Conservation (phyloP, 108 stramenopile species). For the Skeletonema tropicum region DNA sequence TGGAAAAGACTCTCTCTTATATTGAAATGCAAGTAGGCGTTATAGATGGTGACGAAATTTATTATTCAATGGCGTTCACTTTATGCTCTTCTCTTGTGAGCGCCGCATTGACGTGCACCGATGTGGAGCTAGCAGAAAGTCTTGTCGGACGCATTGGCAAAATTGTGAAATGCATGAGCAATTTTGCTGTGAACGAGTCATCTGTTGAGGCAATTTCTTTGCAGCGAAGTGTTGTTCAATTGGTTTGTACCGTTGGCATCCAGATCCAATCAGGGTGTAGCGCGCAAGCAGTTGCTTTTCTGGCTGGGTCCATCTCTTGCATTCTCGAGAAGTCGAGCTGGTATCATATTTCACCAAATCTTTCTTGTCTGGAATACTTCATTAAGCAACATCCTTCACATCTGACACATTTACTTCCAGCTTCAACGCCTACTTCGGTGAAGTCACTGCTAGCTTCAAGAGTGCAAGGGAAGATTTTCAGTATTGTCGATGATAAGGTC, state of each 20-base stretch:
- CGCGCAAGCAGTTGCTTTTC: conserved; percentile 1
- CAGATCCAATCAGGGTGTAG: conserved; percentile 15
- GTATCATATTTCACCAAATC: conserved; percentile 32
- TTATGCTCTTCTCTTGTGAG: conserved; percentile 19
- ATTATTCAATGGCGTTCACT: not conserved
- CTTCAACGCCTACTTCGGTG: conserved; percentile 10
- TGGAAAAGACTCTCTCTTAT: not conserved
- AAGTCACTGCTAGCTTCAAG: conserved; percentile 29
- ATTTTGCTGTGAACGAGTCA: conserved; percentile 4
- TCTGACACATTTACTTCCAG: conserved; percentile 2
- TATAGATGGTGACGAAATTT: not conserved
- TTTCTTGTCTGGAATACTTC: conserved; percentile 21
- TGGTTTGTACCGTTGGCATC: conserved; percentile 21
- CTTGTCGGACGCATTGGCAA: conserved; percentile 12
- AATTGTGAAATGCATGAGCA: conserved; percentile 4
- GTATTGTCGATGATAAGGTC: conserved; percentile 15
- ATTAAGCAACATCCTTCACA: conserved; percentile 27
- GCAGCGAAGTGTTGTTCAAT: conserved; percentile 12
- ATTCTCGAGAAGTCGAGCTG: conserved; percentile 23
- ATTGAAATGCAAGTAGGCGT: not conserved
- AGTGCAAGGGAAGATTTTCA: conserved; percentile 23
- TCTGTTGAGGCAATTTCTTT: conserved; percentile 5
- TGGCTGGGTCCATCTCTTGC: conserved; percentile 25
- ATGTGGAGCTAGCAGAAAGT: conserved; percentile 17
- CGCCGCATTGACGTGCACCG: conserved; percentile 1